A percentile compares a stretch with the other conserved stretches of the same genome.
Evolutionary conservation across 495 filamentous ascomycete genomes (phyloP).

Genomic region (Cercophora newfieldiana): DNA sequence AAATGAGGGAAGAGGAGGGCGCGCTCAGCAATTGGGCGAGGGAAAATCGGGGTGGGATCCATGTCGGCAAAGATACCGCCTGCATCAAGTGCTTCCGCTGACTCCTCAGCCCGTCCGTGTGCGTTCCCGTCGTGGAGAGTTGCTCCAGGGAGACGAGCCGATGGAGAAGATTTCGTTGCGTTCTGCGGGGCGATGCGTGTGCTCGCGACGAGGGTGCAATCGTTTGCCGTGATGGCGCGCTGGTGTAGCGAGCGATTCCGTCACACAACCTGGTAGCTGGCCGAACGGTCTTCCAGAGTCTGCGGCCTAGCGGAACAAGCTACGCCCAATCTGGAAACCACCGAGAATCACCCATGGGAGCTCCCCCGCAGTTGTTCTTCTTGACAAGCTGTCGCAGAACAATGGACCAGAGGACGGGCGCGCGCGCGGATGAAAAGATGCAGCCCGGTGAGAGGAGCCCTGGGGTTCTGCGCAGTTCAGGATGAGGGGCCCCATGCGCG

Average conservation of each 20-base stretch:
- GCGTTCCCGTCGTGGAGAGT: neutral
- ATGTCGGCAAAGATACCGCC: conserved; percentile 33
- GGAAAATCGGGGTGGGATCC: conserved; percentile 22
- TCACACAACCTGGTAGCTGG: conserved; percentile 18
- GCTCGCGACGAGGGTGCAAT: neutral
- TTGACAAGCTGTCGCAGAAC: neutral
- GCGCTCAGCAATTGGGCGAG: conserved; percentile 21
- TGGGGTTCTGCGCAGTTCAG: neutral
- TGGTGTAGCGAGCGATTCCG: conserved; percentile 11
- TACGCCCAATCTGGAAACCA: conserved; percentile 28
- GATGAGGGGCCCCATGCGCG: neutral
- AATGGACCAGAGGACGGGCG: too few species aligned
- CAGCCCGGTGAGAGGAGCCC: too few species aligned
- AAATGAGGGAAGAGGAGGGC: conserved; percentile 19
- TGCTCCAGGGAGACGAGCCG: neutral
- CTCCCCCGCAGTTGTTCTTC: neutral
- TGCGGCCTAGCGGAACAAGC: conserved; percentile 13
- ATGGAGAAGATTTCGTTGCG: neutral
- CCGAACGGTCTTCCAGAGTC: conserved; percentile 29
- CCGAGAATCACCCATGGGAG: conserved; percentile 23
- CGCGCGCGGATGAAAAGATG: neutral
- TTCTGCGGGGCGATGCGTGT: neutral
- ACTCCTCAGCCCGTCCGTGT: neutral
- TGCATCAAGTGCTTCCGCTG: conserved; percentile 20
- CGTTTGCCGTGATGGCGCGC: conserved; percentile 3